These are phyloP conservation scores for Backusella psychrophila DNA, from an alignment of 192 early-diverging fungal genomes.

Conservation along the genomic window DNA sequence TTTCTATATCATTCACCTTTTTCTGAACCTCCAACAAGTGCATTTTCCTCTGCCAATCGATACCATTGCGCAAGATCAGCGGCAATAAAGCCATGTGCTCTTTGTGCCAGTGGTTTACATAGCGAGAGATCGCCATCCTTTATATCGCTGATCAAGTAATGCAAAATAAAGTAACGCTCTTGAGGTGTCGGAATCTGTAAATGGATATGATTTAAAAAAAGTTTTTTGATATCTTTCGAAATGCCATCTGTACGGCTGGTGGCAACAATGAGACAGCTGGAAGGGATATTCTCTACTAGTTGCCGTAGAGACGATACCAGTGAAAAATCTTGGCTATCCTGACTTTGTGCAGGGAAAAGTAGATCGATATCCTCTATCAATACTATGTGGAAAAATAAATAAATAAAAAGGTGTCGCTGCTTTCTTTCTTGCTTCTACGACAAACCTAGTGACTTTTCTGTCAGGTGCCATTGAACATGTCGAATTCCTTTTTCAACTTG, in stretches of 20 bases:
- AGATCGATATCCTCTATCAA: constrained; percentile 53
- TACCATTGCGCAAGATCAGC: constrained; percentile 53
- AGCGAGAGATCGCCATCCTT: constrained; percentile 1
- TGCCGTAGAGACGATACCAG: background rate
- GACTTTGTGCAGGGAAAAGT: constrained; percentile 36
- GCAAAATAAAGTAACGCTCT: constrained; percentile 44
- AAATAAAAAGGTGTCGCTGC: background rate
- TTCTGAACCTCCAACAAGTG: background rate
- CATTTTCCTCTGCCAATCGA: constrained; percentile 24
- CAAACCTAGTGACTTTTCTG: background rate
- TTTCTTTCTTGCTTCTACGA: background rate
- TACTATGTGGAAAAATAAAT: constrained; percentile 24
- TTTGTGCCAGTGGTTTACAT: constrained; percentile 26
- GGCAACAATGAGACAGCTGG: background rate
- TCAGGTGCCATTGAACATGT: constrained; percentile 8
- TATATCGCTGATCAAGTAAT: constrained; percentile 3
- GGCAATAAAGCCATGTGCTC: constrained; percentile 55
- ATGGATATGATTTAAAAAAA: constrained; percentile 41
- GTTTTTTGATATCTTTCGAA: background rate
- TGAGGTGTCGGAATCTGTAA: constrained; percentile 52
- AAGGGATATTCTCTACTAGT: background rate
- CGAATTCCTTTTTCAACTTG: constrained; percentile 12
- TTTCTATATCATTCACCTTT: constrained; percentile 15
- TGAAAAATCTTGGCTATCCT: constrained; percentile 9
- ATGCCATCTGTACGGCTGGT: background rate